Conservation (phyloP, 1,284 basidiomycete genomes). For the Wolfiporia cocos region DNA sequence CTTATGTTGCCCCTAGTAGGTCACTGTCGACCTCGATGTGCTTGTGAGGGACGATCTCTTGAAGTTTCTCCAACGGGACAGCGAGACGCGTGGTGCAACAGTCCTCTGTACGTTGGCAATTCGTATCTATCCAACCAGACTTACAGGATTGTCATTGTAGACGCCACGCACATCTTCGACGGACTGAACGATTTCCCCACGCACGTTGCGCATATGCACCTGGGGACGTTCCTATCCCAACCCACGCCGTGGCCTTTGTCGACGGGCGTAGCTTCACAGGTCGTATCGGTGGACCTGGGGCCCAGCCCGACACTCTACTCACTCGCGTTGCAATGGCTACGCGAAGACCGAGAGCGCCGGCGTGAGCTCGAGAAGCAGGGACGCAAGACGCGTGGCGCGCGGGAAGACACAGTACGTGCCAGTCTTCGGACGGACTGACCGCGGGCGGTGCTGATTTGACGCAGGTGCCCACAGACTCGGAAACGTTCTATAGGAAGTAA, state of each 20-base stretch:
- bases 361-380: slow-evolving; percentile 54
- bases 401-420: slow-evolving; percentile 52
- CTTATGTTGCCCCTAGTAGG: slow-evolving; percentile 34
- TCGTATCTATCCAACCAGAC: background rate
- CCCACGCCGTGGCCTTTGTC: slow-evolving; percentile 65
- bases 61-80: slow-evolving; percentile 83
- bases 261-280: slow-evolving; percentile 7
- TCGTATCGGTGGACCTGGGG: slow-evolving; percentile 13
- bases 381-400: slow-evolving; percentile 66
- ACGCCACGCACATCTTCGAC: slow-evolving; percentile 96
- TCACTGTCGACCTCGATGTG: slow-evolving; percentile 98
- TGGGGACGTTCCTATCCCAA: slow-evolving; percentile 66
- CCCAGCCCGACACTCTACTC: slow-evolving; percentile 52
- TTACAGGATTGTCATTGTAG: slow-evolving; percentile 30
- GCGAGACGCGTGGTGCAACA: slow-evolving; percentile 77
- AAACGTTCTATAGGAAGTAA: slow-evolving; percentile 87
- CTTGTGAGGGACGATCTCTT: slow-evolving; percentile 91
- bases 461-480: slow-evolving; percentile 67
- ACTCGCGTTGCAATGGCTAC: slow-evolving; percentile 80
- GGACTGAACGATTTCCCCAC: slow-evolving; percentile 85
- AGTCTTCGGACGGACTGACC: too few relatives aligned
- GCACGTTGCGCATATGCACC: slow-evolving; percentile 83
- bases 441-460: too few relatives aligned
- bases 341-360: slow-evolving; percentile 69
- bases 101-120: slow-evolving; percentile 68